A percentile compares a stretch with the other conserved stretches of the same genome.
Evolutionary conservation across 441 rosid genomes (phyloP).

Genomic region (Hura crepitans): DNA sequence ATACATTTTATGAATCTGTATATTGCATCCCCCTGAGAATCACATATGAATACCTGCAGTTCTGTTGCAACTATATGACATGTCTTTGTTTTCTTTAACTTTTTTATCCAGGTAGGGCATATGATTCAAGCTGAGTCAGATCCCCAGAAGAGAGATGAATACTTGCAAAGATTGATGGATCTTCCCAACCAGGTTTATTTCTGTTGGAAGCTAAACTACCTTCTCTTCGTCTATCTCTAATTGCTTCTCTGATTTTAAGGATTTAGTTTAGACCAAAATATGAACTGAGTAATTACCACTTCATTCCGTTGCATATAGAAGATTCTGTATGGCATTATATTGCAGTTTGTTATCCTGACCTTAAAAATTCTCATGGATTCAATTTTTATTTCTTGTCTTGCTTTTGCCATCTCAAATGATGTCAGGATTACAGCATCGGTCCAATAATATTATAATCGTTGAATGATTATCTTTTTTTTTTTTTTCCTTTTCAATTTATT

Average conservation of each 20-base stretch:
- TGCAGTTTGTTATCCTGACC: neutral
- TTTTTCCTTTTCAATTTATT: neutral
- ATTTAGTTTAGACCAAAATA: neutral
- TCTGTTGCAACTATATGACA: neutral
- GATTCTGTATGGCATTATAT: neutral
- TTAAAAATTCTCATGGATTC: neutral
- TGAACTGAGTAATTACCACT: no score
- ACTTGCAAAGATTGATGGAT: conserved; percentile 87
- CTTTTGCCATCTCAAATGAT: neutral
- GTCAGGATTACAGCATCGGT: neutral
- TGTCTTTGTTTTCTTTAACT: neutral
- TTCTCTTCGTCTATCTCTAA: neutral
- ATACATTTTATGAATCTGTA: conserved; percentile 98
- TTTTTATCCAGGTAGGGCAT: conserved; percentile 69
- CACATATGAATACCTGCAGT: neutral
- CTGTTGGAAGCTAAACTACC: neutral
- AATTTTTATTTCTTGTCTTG: neutral
- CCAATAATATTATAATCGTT: neutral
- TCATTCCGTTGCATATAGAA: no score
- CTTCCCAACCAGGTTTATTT: conserved; percentile 87
- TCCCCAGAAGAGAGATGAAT: conserved; percentile 95
- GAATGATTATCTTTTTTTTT: neutral
- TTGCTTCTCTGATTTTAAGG: neutral
- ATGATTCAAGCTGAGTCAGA: conserved; percentile 99
- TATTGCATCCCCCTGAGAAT: conserved; percentile 16